Evolutionary conservation across 2,329 filamentous ascomycete species (phyloP), one percentile per base, ranked within the genome.

Genomic region (Chrysosporium queenslandicum): DNA sequence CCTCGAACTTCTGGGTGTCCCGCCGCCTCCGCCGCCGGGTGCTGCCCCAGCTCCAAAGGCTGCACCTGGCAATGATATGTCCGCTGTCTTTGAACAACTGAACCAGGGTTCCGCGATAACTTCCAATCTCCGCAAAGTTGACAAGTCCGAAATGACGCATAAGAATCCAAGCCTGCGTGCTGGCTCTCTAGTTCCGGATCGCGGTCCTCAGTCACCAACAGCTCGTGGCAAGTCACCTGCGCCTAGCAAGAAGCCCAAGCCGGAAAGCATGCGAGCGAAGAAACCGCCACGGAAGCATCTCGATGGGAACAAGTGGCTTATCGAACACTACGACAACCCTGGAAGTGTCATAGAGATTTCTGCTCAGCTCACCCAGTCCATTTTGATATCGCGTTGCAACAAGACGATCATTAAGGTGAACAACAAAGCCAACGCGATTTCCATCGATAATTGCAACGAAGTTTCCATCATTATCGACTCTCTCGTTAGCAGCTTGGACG

Each of bases 371-470:
- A 82, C 83, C 42, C 92, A 98, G 58, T 94, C 89, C 1, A 82
- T 98, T 58, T 82, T 97, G 58, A 92, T 98, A 67, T 88, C 85
- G 64, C 85, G 86, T 61, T 97, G 91, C 77, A 89, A 82, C 71
- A 92, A 92, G 71, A 86, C 86, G 4, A 94, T 90, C 21, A 79
- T 98, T 63, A 86, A 94, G 60, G 75, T 98, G 64, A 85, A 81
- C 64, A 90, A 88, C 70, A 98, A 98, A 72, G 89, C 87, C 53
- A 98, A 98, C 66, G 89, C 92, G n/a, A 86, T 98, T 57, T 91
- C 89, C 4, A 79, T 97, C 60, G 92, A 97, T 72, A 96, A 96
- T 73, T 91, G 85, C 52, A 80, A 77, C 43, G 84, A 87, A 46
- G 76, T 94, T 16, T 94, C 87, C 25, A 79, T 98, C 50, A 81